Conservation (phyloP, 805 yeast species). For the Cyberlindnera mycetangii region DNA sequence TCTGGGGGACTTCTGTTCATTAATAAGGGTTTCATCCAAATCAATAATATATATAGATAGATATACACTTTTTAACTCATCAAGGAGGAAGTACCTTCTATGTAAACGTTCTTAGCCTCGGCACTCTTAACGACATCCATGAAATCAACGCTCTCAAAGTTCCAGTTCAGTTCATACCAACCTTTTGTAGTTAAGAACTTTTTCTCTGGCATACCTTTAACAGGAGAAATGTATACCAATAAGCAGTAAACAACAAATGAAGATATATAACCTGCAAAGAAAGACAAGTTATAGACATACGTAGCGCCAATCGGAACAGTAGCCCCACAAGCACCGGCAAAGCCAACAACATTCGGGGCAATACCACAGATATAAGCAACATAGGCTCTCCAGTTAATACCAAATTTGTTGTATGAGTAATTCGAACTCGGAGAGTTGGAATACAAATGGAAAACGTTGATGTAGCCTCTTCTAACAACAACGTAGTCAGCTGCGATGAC, state of each 20-base stretch:
- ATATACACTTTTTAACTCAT: slow-evolving; percentile 1
- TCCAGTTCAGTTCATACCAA: slow-evolving; percentile 38
- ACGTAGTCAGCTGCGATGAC: slow-evolving; percentile 66
- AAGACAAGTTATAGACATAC: slow-evolving; percentile 68
- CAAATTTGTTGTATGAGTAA: slow-evolving; percentile 61
- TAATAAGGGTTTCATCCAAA: no score
- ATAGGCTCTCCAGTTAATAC: slow-evolving; percentile 82
- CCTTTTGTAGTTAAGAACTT: slow-evolving; percentile 44
- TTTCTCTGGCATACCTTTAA: slow-evolving; percentile 41
- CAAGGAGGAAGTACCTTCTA: slow-evolving; percentile 2
- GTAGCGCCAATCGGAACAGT: slow-evolving; percentile 79
- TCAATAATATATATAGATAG: no score
- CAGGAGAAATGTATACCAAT: slow-evolving; percentile 52
- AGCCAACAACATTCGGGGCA: slow-evolving; percentile 81
- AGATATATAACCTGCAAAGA: slow-evolving; percentile 69
- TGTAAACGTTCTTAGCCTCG: not conserved
- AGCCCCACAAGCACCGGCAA: slow-evolving; percentile 79
- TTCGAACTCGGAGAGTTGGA: slow-evolving; percentile 36
- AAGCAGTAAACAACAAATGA: slow-evolving; percentile 54
- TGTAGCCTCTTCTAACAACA: slow-evolving; percentile 69
- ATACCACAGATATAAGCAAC: slow-evolving; percentile 79
- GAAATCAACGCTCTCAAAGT: slow-evolving; percentile 18
- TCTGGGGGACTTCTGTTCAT: not conserved
- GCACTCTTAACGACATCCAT: slow-evolving; percentile 12
- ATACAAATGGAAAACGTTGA: slow-evolving; percentile 65